Base-by-base conservation (phyloP, 495 filamentous ascomycete species). In the Aspergillus steynii region DNA sequence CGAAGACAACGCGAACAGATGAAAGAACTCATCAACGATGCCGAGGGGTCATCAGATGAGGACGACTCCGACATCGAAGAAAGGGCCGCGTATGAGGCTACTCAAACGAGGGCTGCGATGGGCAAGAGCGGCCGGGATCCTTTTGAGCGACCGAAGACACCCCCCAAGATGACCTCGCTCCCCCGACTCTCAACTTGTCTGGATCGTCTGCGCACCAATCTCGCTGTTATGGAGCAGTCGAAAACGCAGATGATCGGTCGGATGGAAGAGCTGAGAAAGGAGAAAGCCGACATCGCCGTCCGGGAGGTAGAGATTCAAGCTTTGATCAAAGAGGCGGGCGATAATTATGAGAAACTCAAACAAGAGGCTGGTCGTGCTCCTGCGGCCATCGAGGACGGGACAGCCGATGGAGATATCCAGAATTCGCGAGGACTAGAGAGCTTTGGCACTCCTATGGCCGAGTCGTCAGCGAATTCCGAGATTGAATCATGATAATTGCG, bases 61-160 rank as follows among this genome's bases (percentile, higher is more conserved):
- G 89, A 93, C 65, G 90, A 92, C 63, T 91, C 88, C 3, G 92
- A 96, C 62, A 80, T 88, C 1, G 92, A 92, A 72, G 82, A 93
- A 48, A 85, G 82, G 50, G 90, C 88, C 8, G 95, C 92, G 25
- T 99, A 94, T 75, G 94, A 97, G 74, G 88, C 87, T 3, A 87
- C 91, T 25, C 95, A 99, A 74, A 91, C 91, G 37, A 82, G 87
- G 42, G 90, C 90, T 9, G 93, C 89, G 2, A 90, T 89, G 84
- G 90, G 88, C 60, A 82, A 85, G n/a, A 71, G 87, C 55, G 75
- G 80, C 9, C 78, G 69, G 61, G 77, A 68, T 31, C 70, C 53
- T 49, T 73, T 76, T 29, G 72, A 76, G 48, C 74, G 83, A 37
- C 77, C 80, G 50, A 77, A 72, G 31, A 87, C 82, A 2, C 86